Conservation (phyloP, 192 early-diverging fungal genomes). For the Backusella luteola region DNA sequence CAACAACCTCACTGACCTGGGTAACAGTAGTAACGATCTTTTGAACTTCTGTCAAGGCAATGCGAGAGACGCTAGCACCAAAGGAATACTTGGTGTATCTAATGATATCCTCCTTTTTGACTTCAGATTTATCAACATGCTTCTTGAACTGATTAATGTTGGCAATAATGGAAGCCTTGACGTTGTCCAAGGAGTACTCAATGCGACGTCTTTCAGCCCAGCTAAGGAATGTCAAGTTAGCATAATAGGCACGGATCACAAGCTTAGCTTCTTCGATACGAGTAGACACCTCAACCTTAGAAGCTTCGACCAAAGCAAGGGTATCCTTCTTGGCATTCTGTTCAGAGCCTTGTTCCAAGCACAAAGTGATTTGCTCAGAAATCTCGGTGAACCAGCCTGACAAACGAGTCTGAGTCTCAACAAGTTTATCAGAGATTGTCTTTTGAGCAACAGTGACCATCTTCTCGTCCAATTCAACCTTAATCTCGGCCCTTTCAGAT, state of each 20-base stretch:
- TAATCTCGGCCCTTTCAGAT: background rate
- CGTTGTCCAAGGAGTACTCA: conserved; percentile 11
- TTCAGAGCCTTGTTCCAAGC: conserved; percentile 4
- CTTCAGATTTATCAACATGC: background rate
- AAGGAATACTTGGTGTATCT: conserved; percentile 12
- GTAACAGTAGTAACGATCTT: conserved; percentile 8
- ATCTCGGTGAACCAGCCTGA: conserved; percentile 6
- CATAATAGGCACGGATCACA: conserved; percentile 23
- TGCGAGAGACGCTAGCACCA: background rate
- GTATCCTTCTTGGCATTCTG: background rate
- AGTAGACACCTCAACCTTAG: conserved; percentile 5
- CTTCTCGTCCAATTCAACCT: conserved; percentile 11
- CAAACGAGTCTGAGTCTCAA: conserved; percentile 13
- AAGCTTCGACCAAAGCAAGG: conserved; percentile 6
- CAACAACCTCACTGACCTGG: background rate
- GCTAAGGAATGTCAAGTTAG: conserved; percentile 16
- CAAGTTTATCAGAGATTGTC: background rate
- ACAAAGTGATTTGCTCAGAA: conserved; percentile 4
- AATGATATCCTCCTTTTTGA: conserved; percentile 10
- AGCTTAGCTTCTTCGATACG: conserved; percentile 15
- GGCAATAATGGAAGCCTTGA: conserved; percentile 18
- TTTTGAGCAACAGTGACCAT: conserved; percentile 12
- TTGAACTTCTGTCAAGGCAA: conserved; percentile 7
- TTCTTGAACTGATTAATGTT: conserved; percentile 14
- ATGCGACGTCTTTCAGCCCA: conserved; percentile 23